Base-by-base conservation (phyloP, 257 asterid species). In the Verbena officinalis region DNA sequence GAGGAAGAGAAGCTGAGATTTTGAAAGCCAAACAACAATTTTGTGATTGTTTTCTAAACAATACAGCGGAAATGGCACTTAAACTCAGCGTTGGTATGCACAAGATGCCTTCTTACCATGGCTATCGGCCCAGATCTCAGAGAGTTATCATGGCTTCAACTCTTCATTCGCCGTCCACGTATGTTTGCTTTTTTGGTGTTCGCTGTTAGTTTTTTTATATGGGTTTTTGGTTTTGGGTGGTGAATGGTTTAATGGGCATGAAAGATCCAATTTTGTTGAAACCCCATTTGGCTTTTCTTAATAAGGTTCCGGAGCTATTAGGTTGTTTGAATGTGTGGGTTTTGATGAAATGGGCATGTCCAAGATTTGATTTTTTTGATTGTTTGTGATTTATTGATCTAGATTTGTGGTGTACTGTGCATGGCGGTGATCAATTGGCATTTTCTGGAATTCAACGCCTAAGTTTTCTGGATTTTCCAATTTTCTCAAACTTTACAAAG, bases 81-180 rank as follows among this genome's bases (percentile, higher is more conserved):
- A 78, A 71, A 23, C 65, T 78, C 5, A 45, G 62, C 73, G 64
- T 74, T 22, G 9, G 69, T 64, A 74, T 82, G 15, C 64, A 22
- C 67, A 78, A 71, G 59, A 70, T 78, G 77, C 62, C 68, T 51
- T 52, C 75, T 12, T 71, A 75, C 46, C 67, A 73, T 31, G 80
- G 80, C 0, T 13, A 23, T 46, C 79, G 65, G 59, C 64, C 50
- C 84, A 82, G 84, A 82, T 82, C 87, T 73, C 80, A 34, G 71
- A 73, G 73, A 50, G 77, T 73, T 68, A 48, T 55, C 52, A 82
- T 82, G 87, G 80, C 87, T 66, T 82, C 87, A 0, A 76, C 87
- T 55, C 7, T 82, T 68, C 87, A 82, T 64, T 66, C 82, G 9
- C 77, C 82, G 2, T 61, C 80, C 11, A 4, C 48, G 84, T 78